Evolutionary conservation across 495 filamentous ascomycete species (phyloP).

Genomic region (Penicillium flavigenum): DNA sequence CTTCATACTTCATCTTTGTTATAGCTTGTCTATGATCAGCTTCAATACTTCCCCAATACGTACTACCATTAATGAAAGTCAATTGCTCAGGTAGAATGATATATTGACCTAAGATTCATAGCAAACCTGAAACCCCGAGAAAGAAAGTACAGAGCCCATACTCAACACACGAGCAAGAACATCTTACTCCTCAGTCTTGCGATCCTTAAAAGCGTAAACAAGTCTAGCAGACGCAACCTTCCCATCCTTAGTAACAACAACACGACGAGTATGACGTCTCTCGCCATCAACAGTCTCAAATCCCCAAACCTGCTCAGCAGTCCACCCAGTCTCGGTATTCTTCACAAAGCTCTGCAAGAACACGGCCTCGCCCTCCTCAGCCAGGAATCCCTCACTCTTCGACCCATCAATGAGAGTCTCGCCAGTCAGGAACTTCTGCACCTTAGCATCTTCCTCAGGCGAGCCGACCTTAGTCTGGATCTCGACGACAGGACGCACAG

Average conservation of each 20-base stretch:
- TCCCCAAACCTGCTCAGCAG: slow-evolving; percentile 62
- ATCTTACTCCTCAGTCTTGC: slow-evolving; percentile 10
- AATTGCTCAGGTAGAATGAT: neutral
- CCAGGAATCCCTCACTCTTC: slow-evolving; percentile 36
- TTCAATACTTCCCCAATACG: neutral
- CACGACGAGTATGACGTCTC: slow-evolving; percentile 66
- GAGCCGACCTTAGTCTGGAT: slow-evolving; percentile 36
- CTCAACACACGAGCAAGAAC: neutral
- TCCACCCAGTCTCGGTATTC: slow-evolving; percentile 45
- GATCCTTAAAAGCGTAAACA: slow-evolving; percentile 65
- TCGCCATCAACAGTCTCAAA: slow-evolving; percentile 58
- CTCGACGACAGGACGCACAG: slow-evolving; percentile 36
- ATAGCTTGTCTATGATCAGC: neutral
- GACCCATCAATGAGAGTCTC: slow-evolving; percentile 42
- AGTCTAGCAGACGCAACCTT: slow-evolving; percentile 63
- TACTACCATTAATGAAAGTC: neutral
- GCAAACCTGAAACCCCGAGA: neutral
- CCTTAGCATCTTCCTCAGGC: slow-evolving; percentile 42
- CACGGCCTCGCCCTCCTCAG: slow-evolving; percentile 43
- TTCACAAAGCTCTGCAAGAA: slow-evolving; percentile 49
- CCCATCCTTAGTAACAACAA: slow-evolving; percentile 61
- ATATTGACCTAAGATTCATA: neutral
- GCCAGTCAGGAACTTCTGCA: slow-evolving; percentile 45
- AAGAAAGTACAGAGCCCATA: neutral
- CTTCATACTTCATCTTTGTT: neutral